Percentiles rank a stretch among this genome's conserved stretches.
Conservation (phyloP, 352 stramenopile species). For the Globisporangium splendens region DNA sequence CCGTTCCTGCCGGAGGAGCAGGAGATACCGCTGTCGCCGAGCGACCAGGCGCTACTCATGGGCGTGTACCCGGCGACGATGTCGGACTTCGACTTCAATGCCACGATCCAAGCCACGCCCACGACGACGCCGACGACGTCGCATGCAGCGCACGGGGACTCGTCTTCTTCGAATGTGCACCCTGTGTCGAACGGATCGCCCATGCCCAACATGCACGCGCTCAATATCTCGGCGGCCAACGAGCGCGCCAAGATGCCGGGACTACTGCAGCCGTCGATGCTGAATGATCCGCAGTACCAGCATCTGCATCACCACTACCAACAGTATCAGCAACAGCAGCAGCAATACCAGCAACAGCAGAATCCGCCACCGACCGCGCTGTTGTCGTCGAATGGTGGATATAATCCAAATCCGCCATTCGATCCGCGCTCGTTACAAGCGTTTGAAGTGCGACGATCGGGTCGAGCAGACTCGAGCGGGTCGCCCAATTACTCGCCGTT, state of each 20-base stretch:
- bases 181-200: constrained; percentile 3
- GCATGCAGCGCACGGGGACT: constrained; percentile 6
- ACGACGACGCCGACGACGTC: constrained; percentile 12
- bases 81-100: constrained; percentile 60
- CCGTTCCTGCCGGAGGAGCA: constrained; percentile 39
- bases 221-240: constrained; percentile 17
- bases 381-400: not conserved
- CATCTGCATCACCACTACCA: constrained; percentile 20
- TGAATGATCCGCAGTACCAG: constrained; percentile 24
- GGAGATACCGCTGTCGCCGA: constrained; percentile 32
- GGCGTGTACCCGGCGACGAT: constrained; percentile 54
- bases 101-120: constrained; percentile 40
- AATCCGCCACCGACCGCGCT: constrained; percentile 15
- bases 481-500: constrained; percentile 42
- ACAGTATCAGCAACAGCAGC: constrained; percentile 22
- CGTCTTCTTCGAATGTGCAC: not conserved
- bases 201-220: constrained; percentile 9
- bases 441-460: constrained; percentile 13
- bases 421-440: constrained; percentile 18
- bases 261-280: constrained; percentile 22
- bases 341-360: constrained; percentile 23
- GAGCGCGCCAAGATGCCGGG: constrained; percentile 30
- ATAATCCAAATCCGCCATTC: constrained; percentile 11
- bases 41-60: constrained; percentile 55
- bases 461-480: constrained; percentile 17